Evolutionary conservation across 2,329 filamentous ascomycete genomes (phyloP).

Genomic region (Aspergillus sp.): DNA sequence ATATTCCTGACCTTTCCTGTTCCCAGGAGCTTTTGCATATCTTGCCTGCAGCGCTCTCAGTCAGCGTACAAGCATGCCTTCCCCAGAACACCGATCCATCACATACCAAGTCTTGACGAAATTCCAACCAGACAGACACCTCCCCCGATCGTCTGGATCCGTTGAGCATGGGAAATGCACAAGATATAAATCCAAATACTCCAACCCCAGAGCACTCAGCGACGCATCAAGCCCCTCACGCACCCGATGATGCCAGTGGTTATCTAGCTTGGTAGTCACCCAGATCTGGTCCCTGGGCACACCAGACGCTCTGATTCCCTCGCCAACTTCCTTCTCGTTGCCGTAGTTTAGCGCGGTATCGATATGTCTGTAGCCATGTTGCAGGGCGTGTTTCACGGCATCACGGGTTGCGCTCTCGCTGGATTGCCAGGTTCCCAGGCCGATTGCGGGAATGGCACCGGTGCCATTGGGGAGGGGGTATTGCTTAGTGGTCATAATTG

Average conservation of each 20-base stretch:
- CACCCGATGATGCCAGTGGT: slow-evolving; percentile 63
- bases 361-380: slow-evolving; percentile 57
- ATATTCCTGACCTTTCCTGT: slow-evolving; percentile 72
- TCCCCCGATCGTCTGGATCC: slow-evolving; percentile 50
- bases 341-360: slow-evolving; percentile 55
- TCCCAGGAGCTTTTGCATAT: slow-evolving; percentile 45
- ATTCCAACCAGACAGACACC: slow-evolving; percentile 74
- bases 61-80: too few relatives aligned
- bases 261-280: slow-evolving; percentile 68
- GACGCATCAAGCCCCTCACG: slow-evolving; percentile 62
- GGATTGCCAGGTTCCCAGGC: slow-evolving; percentile 58
- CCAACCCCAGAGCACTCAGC: slow-evolving; percentile 62
- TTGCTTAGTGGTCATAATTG: slow-evolving; percentile 21
- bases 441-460: slow-evolving; percentile 49
- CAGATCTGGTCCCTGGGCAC: slow-evolving; percentile 67
- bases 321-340: slow-evolving; percentile 67
- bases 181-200: slow-evolving; percentile 70
- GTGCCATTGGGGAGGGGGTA: slow-evolving; percentile 37
- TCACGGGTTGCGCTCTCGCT: slow-evolving; percentile 51
- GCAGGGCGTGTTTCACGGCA: slow-evolving; percentile 50
- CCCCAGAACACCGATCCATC: too few relatives aligned
- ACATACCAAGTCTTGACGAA: slow-evolving; percentile 71
- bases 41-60: slow-evolving; percentile 40
- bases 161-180: slow-evolving; percentile 66
- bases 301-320: slow-evolving; percentile 64